Percentiles rank a stretch among this genome's conserved stretches.
Conservation (phyloP, 768 basidiomycete species). For the Agaricus sinodeliciosus region DNA sequence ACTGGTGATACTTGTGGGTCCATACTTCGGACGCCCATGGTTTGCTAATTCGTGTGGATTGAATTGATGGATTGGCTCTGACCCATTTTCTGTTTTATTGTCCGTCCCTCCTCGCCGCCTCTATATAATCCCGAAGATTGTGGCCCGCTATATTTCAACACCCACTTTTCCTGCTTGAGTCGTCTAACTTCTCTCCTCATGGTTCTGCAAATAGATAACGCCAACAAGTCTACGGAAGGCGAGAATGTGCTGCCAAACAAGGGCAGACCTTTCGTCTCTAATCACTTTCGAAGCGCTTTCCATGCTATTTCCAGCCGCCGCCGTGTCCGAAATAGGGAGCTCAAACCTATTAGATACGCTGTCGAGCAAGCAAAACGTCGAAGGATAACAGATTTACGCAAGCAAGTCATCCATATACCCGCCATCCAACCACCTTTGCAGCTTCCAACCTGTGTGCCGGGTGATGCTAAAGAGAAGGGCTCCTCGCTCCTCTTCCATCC, state of each 20-base stretch:
- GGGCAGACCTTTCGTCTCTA: constrained; percentile 16
- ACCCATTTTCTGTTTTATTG: constrained; percentile 4
- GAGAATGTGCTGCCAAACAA: constrained; percentile 10
- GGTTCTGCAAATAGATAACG: constrained; percentile 19
- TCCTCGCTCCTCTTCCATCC: constrained; percentile 12
- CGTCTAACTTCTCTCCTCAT: constrained; percentile 14
- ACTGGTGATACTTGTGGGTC: constrained; percentile 5
- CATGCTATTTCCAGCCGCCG: constrained; percentile 29
- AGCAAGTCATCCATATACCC: constrained; percentile 17
- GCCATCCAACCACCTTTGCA: constrained; percentile 13
- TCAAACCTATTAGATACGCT: constrained; percentile 24
- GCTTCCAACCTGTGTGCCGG: constrained; percentile 12
- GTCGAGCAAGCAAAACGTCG: constrained; percentile 34
- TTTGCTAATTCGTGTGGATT: constrained; percentile 3
- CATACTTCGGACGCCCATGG: not conserved
- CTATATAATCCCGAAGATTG: constrained; percentile 5
- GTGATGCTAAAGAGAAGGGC: constrained; percentile 26
- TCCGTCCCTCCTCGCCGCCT: not conserved
- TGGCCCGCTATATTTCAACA: not conserved
- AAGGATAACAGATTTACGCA: constrained; percentile 16
- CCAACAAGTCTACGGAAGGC: constrained; percentile 13
- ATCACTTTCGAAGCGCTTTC: constrained; percentile 14
- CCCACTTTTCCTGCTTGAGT: not conserved
- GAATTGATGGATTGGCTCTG: constrained; percentile 9
- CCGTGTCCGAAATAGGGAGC: constrained; percentile 26